Base-by-base conservation (phyloP, 331 rosid genomes). In the Dryas integrifolia region DNA sequence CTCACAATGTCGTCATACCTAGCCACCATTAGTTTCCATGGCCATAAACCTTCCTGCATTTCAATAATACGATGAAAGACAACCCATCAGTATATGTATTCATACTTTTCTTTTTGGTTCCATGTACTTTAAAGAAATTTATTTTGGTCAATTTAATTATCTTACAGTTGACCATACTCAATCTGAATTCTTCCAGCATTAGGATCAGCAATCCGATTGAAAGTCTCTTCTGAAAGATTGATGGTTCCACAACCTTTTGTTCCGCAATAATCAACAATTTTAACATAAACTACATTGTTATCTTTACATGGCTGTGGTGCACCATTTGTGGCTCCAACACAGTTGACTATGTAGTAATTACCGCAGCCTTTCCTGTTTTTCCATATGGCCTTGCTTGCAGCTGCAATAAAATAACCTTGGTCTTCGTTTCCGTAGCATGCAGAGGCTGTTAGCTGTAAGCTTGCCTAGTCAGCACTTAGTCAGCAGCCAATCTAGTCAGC, bases 171-270 rank as follows among this genome's bases (percentile, higher is more conserved):
- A 26, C 35, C 1, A 50, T 76, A 79, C 0, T 60, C 57, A 14
- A 83, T 73, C 1, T 41, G 10, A 63, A 83, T 57, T 72, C 57
- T 83, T 21, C 87, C 87, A 3, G 62, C 84, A 5, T 50, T 3
- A 46, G 11, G 11, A 74, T 76, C 13, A 7, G 80, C 87, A 21
- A 80, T 83, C 3, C 6, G 1, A 26, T 26, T 26, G 35, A 26
- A 26, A 26, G 35, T 26, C 35, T 26, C 2, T 26, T 26, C 35
- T 43, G 46, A 5, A 6, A 43, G 46, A 43, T 8, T 77, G 21
- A 83, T 3, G 55, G 84, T 79, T 26, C 46, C 76, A 6, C 84
- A 26, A 26, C 35, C 35, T 26, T 26, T 26, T 26, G 35, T 26
- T 26, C 35, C 35, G 2, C 35, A 83, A 41, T 8, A 39, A 51